Percentiles rank a stretch among this genome's conserved stretches.
Evolutionary conservation across 2,329 filamentous ascomycete genomes (phyloP).

Genomic region (Zelopaecilomyces penicillatus): DNA sequence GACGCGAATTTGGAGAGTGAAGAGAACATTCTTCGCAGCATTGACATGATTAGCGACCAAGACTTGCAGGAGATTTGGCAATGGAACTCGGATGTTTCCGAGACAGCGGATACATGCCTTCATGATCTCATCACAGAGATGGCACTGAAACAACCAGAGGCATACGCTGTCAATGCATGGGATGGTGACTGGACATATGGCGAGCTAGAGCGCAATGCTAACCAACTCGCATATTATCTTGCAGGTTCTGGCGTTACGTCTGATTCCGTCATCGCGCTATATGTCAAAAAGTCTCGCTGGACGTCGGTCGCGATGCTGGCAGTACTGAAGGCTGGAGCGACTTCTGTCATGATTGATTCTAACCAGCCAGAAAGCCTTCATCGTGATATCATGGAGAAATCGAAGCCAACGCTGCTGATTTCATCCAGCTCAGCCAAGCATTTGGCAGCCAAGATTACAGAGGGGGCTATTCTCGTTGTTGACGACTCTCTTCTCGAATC

Average conservation of each 20-base stretch:
- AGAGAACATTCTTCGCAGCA: not conserved
- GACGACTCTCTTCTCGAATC: not conserved
- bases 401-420: constrained; percentile 11
- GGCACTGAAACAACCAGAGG: not conserved
- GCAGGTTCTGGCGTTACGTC: constrained; percentile 15
- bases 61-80: not conserved
- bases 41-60: not conserved
- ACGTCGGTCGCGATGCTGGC: constrained; percentile 14
- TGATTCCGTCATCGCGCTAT: constrained; percentile 14
- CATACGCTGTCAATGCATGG: not conserved
- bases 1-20: not conserved
- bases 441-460: constrained; percentile 1
- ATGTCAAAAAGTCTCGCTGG: constrained; percentile 17
- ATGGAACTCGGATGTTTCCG: not conserved
- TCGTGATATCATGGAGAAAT: constrained; percentile 8
- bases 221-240: not conserved
- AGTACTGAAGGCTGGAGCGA: constrained; percentile 15
- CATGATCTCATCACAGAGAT: not conserved
- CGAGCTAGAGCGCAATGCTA: not conserved
- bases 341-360: constrained; percentile 19
- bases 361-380: constrained; percentile 10
- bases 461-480: constrained; percentile 1
- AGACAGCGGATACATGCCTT: not conserved
- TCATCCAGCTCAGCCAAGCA: constrained; percentile 5
- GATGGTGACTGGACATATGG: not conserved